Base-by-base conservation (phyloP, 192 early-diverging fungal species). In the Coemansia sp. region DNA sequence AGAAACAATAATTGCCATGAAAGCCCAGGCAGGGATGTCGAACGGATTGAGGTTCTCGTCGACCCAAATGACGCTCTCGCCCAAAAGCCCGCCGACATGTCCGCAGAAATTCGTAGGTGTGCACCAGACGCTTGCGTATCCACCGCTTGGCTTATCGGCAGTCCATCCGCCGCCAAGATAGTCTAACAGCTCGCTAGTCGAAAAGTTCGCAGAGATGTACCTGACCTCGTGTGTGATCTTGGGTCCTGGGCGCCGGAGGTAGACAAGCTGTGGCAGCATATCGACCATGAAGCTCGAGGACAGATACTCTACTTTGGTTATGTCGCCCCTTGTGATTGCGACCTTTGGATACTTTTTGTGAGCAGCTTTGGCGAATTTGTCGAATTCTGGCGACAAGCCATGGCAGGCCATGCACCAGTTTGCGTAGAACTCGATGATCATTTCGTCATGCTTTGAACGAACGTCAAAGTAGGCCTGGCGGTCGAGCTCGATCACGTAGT, bases 371-470 rank as follows among this genome's bases (percentile, higher is more conserved):
- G 76, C 81, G 41, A 83, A 78, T 5, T 49, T 64, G 64, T 69
- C 66, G 53, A 72, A 78, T 26, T 75, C 76, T 23, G 81, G 45
- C 49, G 81, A 39, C 62, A 78, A 48, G n/a, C 63, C 68, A 39
- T 83, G 75, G 65, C 81, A 83, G 15, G 75, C 76, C 24, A 66
- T 64, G 45, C 81, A 83, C 81, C 81, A 83, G 70, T 71, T 75
- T 21, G 81, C 81, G 67, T 83, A 83, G 57, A 83, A 78, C 64
- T 83, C 81, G 38, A 83, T 64, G 48, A 83, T 41, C 33, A 83
- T 36, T 44, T 44, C 59, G 61, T 78, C 69, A 61, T 68, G 76
- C 12, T 66, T 63, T 45, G 49, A 55, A 34, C 77, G 63, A n/a
- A 78, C 53, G 9, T 63, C 64, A 24, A 63, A 60, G 72, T 78